Conservation (phyloP, 2,329 filamentous ascomycete species). For the Alternaria sp. region DNA sequence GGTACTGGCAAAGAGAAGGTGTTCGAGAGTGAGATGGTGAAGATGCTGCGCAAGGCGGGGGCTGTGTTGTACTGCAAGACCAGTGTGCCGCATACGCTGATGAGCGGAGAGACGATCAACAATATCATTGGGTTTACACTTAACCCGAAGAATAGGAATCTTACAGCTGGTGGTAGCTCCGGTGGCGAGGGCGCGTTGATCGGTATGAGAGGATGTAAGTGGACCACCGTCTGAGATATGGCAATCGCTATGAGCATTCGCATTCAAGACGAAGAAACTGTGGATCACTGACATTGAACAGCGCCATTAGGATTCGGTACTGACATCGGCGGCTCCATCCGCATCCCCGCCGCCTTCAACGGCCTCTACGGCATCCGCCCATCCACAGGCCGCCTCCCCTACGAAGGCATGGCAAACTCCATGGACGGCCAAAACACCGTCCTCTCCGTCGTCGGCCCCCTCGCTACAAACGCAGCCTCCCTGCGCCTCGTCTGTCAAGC, state of each 20-base stretch:
- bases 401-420: conserved; percentile 60
- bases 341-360: conserved; percentile 66
- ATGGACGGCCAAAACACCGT: conserved; percentile 70
- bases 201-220: conserved; percentile 57
- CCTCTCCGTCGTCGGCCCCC: conserved; percentile 67
- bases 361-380: conserved; percentile 62
- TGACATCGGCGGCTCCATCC: conserved; percentile 63
- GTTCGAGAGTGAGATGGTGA: conserved; percentile 66
- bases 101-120: conserved; percentile 66
- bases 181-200: conserved; percentile 68
- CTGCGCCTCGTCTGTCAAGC: conserved; percentile 63
- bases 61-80: conserved; percentile 66
- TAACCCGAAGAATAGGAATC: conserved; percentile 63
- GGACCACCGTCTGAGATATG: not conserved
- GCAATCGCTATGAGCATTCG: not conserved
- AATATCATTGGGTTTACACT: conserved; percentile 65
- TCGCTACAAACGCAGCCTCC: conserved; percentile 63
- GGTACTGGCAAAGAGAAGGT: conserved; percentile 58
- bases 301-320: conserved; percentile 63
- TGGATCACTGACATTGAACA: conserved; percentile 11
- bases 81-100: conserved; percentile 63
- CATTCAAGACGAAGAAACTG: not conserved
- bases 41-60: conserved; percentile 59
- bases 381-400: conserved; percentile 57
- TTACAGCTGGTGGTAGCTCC: conserved; percentile 62